Evolutionary conservation across 768 basidiomycete genomes (phyloP), one percentile per base, ranked within the genome.

Genomic region (Pulveroboletus frians): DNA sequence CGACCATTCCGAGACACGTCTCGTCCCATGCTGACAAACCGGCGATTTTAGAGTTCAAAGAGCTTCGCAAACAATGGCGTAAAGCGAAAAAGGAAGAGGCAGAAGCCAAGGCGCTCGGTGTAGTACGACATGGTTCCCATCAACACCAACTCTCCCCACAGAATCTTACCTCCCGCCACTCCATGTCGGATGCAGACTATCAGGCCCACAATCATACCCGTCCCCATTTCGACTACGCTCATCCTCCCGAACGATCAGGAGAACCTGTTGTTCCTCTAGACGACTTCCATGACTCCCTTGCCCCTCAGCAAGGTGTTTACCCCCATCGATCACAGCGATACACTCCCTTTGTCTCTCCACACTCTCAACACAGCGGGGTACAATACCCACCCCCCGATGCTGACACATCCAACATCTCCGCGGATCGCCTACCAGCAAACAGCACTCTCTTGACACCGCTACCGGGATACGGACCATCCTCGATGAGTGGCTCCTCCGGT

Each of bases 51-150:
- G 95, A 98, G 74, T 99, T 98, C 77, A 97, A 95, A 63, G 95
- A 98, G 64, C 81, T 97, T 60, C 84, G 95, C 49, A 97, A 94
- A 68, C 86, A 88, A 59, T 96, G 95, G 93, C 84, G 93, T 36
- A 91, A 91, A 73, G 79, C 83, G 57, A 96, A 94, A 74, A 92
- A 94, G 69, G 90, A 92, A 61, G 69, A 69, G 42, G 59, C 63
- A n/a, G 71, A 71, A 43, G 43, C 59, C 13, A 59, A 52, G 21
- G 49, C 52, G 38, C 47, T 61, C 18, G 54, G 56, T 23, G 39
- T n/a, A 9, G 49, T 38, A 30, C 64, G 40, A 32, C 54, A 53
- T 27, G 47, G 42, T n/a, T 50, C 56, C 43, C 57, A 66, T 27
- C 54, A 43, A 39, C 47, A 55, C 18, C 55, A 52, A 31, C 53